Percentiles rank a stretch among this genome's conserved stretches.
These are phyloP conservation scores for Amaranthus hypochondriacus DNA, from an alignment of 148 eudicot genomes.

Conservation along the genomic window DNA sequence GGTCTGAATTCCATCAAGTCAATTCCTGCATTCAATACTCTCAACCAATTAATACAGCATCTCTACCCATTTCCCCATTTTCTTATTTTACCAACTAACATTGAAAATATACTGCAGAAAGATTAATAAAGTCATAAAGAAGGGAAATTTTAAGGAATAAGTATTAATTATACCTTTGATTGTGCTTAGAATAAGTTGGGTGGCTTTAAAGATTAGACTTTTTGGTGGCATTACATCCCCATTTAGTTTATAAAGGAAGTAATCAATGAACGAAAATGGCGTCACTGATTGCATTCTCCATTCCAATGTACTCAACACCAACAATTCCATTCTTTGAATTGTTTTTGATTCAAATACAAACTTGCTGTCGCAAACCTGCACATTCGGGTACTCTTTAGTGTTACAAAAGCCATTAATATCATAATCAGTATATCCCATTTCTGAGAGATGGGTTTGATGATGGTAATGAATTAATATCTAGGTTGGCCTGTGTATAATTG, in stretches of 20 bases:
- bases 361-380: conserved; percentile 51
- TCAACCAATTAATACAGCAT: conserved; percentile 35
- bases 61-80: conserved; percentile 6
- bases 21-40: conserved; percentile 57
- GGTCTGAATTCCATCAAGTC: conserved; percentile 88
- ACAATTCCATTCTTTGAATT: conserved; percentile 69
- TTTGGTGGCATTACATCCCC: conserved; percentile 43
- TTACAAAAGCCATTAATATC: neutral
- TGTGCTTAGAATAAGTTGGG: conserved; percentile 48
- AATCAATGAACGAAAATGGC: conserved; percentile 67
- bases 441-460: too few relatives aligned
- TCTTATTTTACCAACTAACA: conserved; percentile 15
- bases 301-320: conserved; percentile 64
- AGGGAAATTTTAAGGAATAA: neutral
- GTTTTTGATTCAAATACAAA: conserved; percentile 65
- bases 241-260: conserved; percentile 49
- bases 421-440: neutral
- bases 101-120: neutral
- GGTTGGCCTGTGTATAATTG: neutral
- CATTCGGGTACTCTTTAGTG: neutral
- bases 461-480: too few relatives aligned
- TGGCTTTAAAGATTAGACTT: conserved; percentile 37
- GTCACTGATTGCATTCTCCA: conserved; percentile 86
- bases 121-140: neutral
- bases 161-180: conserved; percentile 40